Base-by-base conservation (phyloP, 2,329 filamentous ascomycete species). In the Calonectria honghensis region DNA sequence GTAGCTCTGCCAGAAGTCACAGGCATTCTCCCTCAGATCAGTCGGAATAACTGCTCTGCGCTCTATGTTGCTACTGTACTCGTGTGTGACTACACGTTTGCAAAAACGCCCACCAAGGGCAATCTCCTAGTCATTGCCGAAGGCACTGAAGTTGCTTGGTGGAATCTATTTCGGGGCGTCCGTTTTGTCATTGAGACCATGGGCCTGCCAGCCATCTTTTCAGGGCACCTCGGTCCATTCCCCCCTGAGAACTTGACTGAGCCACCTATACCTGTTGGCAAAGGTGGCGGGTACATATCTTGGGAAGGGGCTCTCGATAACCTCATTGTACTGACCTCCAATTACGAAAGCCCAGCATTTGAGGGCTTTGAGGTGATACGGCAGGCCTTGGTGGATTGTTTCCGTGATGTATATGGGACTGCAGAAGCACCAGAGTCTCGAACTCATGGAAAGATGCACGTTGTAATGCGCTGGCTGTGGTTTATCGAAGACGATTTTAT, bases 381-480 rank as follows among this genome's bases (percentile, higher is more conserved):
- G 13, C 24, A 52, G 29, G 50, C 50, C n/a, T 18, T 52, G n/a
- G 50, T 52, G 11, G 29, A 31, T 7, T 52, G 50, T 11, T 52
- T 52, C 50, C 50, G 50, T 16, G 50, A 18, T 1, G 7, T 52
- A 18, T 52, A 27, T 2, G 50, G 50, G 11, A 52, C 50, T 11
- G 65, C 54, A 5, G 66, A 73, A 14, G 11, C 64, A 32, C 71
- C 71, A 4, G n/a, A 52, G 61, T 27, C n/a, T 4, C 6, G 32
- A 0, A 70, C 52, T 6, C 41, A 69, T 29, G 71, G 71, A 2
- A 73, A 70, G 66, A 73, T 65, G 54, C 71, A 63, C 16, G 29
- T 69, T 29, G 66, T 73, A 11, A 73, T 73, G 71, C 71, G 71
- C 3, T 73, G 71, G 71, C 41, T 73, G 31, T 73, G 66, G 65